These are phyloP conservation scores for Solanum gracilifrons DNA, from an alignment of 257 asterid species.

Conservation along the genomic window DNA sequence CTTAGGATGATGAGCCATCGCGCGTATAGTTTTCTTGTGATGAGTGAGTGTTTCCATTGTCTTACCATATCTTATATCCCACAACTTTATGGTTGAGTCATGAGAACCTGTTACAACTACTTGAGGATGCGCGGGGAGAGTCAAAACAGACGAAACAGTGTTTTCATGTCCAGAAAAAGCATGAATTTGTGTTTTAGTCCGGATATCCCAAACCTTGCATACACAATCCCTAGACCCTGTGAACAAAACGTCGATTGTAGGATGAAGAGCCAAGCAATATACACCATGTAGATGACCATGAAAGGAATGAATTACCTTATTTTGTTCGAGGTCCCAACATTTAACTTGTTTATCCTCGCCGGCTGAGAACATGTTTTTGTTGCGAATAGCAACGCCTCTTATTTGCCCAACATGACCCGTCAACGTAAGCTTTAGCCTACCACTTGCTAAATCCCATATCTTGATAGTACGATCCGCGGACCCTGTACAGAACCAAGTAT, in stretches of 20 bases:
- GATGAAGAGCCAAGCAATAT: not conserved
- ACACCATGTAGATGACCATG: not conserved
- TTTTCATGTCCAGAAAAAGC: not conserved
- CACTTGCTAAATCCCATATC: not conserved
- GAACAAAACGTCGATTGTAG: not conserved
- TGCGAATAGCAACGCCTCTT: no score
- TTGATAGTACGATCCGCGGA: not conserved
- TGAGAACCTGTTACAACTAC: slow-evolving; percentile 29
- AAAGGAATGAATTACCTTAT: not conserved
- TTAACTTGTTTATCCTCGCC: not conserved
- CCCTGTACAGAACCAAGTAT: not conserved
- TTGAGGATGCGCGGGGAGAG: not conserved
- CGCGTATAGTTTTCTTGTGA: not conserved
- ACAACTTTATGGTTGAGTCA: slow-evolving; percentile 68
- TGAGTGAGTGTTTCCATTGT: not conserved
- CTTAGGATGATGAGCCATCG: not conserved
- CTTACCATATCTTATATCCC: slow-evolving; percentile 78
- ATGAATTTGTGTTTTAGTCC: not conserved
- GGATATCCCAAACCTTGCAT: not conserved
- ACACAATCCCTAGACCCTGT: not conserved
- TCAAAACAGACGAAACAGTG: not conserved
- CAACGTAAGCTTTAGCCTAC: not conserved
- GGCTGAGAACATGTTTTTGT: not conserved
- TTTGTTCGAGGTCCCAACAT: not conserved
- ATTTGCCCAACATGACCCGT: not conserved